Evolutionary conservation across 148 eudicot genomes (phyloP), one percentile per base, ranked within the genome.

Genomic region (Tetragonia tetragonoides): DNA sequence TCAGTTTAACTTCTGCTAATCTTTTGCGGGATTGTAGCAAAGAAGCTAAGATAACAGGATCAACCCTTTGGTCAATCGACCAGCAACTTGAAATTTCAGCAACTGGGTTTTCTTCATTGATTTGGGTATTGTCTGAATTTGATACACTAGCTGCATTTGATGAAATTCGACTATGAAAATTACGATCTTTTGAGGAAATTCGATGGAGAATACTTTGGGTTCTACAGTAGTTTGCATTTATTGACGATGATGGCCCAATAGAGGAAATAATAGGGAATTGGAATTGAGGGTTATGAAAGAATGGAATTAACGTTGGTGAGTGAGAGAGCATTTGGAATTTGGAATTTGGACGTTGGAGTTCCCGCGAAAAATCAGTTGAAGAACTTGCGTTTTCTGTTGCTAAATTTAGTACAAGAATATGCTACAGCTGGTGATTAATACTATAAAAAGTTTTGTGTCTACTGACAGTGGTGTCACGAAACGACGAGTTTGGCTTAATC

Each of bases 11-110:
- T 62, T 90, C 89, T 74, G 78, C 83, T 10, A 86, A 24, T 18
- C 79, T 74, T 64, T 47, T 44, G 78, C 90, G 72, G 18, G 90
- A 81, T 47, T 87, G 86, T 75, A 92, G 84, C 82, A 76, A 57
- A 46, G 73, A 75, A 20, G 72, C 87, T 16, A 89, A 42, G 63
- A 81, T 23, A 62, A 39, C 65, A 47, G 83, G 80, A 59, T 86
- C 78, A 7, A 81, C 53, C 24, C 59, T 49, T 37, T 64, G 41
- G 56, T 53, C 21, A 14, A 6, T 38, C 24, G 49, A 47, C 18
- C 23, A 12, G 12, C 79, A 71, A 47, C n/a, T 38, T 37, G 47
- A 38, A n/a, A 59, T 64, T 57, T 54, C 44, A 39, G 7, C 72
- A 75, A 23, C 74, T 47, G 75, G 83, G 57, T 53, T 53, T 15